Base-by-base conservation (phyloP, 176 grass and related monocot genomes). In the barley (Hordeum vulgare) region DNA sequence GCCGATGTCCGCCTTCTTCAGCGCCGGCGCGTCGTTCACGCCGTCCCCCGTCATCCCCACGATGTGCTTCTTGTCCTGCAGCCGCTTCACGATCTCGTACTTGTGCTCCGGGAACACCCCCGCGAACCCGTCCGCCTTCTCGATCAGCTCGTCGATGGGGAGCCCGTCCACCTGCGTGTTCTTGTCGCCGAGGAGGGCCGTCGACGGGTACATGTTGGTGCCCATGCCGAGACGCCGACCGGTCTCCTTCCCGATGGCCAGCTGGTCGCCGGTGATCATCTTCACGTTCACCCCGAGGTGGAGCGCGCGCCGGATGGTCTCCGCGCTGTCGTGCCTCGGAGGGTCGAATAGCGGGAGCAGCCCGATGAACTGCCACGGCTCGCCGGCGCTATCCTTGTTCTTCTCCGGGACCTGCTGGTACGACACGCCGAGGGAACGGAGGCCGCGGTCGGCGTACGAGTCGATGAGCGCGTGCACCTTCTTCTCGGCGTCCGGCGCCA, bases 211-310 rank as follows among this genome's bases (percentile, higher is more conserved):
- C 95, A 98, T 98, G 86, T 98, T 98, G 66, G 88, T 95, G 36
- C 95, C 95, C 95, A 98, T 98, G 61, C 95, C 95, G 1, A 95
- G 92, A 34, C 95, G 78, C 3, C 92, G 92, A 1, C 92, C 92
- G 0, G 92, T 95, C 82, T 98, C 95, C 88, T 98, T 98, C 15
- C 64, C 92, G 23, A 98, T 98, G 82, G 95, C 92, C 2, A 98
- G 95, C 85, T 98, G 95, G 82, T 98, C 95, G 1, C 92, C 95
- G 21, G 92, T 95, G 90, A 98, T 98, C 95, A 98, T 98, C 92
- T 98, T 98, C 12, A 98, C 95, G 74, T 93, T 93, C 2, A 95
- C 95, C 8, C 92, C 95, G 3, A 98, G 90, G 63, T 88, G 76
- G 31, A 95, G 95, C 53, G 95, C 92, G 9, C 79, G 90, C 25